Evolutionary conservation across 78 protist species (phyloP).

Genomic region (slime mould (Dictyostelium discoideum)): DNA sequence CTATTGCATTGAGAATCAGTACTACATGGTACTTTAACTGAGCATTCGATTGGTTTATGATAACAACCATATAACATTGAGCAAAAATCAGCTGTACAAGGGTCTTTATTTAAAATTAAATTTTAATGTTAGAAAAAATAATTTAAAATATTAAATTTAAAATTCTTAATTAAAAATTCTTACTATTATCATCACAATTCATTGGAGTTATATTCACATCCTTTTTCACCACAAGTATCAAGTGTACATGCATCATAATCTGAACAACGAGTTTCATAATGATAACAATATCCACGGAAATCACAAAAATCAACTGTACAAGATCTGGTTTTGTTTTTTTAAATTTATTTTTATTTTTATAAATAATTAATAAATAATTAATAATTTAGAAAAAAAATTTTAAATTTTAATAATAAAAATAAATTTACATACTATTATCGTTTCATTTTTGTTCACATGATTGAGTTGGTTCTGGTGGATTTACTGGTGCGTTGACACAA

Average conservation of each 20-base stretch:
- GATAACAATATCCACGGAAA: background rate
- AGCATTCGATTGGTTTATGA: slow-evolving; percentile 6
- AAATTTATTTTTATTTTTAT: too few relatives aligned
- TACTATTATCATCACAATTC: slow-evolving; percentile 2
- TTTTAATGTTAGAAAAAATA: too few relatives aligned
- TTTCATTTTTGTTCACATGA: background rate
- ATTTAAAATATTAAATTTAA: too few relatives aligned
- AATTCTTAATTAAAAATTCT: too few relatives aligned
- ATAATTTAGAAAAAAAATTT: too few relatives aligned
- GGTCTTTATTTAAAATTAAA: background rate
- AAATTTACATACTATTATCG: background rate
- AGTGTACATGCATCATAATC: background rate
- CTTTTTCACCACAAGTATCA: background rate
- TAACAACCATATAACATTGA: background rate
- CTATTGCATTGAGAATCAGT: background rate
- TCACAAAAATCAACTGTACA: slow-evolving; percentile 18
- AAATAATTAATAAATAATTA: too few relatives aligned
- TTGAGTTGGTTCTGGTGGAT: background rate
- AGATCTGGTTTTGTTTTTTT: background rate
- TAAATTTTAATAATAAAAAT: background rate
- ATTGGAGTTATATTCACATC: background rate
- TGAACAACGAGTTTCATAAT: background rate
- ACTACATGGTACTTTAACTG: background rate
- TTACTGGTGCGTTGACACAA: background rate
- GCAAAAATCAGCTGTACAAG: background rate